These are phyloP conservation scores for Candida germanica DNA, from an alignment of 805 yeast genomes.

Conservation along the genomic window DNA sequence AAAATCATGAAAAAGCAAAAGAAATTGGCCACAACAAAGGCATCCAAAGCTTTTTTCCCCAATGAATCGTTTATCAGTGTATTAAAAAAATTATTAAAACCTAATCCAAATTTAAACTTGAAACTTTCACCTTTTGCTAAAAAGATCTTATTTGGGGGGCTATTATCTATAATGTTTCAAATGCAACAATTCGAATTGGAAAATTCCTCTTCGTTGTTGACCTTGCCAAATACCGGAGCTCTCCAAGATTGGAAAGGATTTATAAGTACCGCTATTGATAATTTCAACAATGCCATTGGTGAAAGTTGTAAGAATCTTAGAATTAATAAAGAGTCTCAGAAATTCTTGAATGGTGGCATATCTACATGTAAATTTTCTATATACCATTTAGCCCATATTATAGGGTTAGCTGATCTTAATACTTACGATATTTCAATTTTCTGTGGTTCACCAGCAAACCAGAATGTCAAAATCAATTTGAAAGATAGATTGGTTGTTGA, in stretches of 20 bases:
- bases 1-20: conserved; percentile 36
- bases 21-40: conserved; percentile 18
- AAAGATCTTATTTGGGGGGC: conserved; percentile 42
- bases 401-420: conserved; percentile 56
- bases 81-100: conserved; percentile 53
- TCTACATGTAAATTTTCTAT: conserved; percentile 43
- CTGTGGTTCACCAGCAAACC: conserved; percentile 80
- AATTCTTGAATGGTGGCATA: conserved; percentile 8
- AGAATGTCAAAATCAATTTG: conserved; percentile 43
- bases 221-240: conserved; percentile 28
- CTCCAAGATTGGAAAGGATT: conserved; percentile 62
- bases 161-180: conserved; percentile 25
- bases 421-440: conserved; percentile 76
- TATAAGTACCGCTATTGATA: conserved; percentile 65
- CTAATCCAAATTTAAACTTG: neutral
- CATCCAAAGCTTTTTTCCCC: conserved; percentile 7
- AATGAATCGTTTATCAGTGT: conserved; percentile 48
- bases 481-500: conserved; percentile 35
- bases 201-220: conserved; percentile 44
- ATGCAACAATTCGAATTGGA: conserved; percentile 30
- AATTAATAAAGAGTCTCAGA: conserved; percentile 7
- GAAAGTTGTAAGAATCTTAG: conserved; percentile 8
- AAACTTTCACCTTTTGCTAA: conserved; percentile 53
- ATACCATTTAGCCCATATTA: conserved; percentile 71
- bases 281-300: conserved; percentile 24